phyloP scores from a whole-genome alignment of 1,139 yeast species.

The Candida sp. region DNA sequence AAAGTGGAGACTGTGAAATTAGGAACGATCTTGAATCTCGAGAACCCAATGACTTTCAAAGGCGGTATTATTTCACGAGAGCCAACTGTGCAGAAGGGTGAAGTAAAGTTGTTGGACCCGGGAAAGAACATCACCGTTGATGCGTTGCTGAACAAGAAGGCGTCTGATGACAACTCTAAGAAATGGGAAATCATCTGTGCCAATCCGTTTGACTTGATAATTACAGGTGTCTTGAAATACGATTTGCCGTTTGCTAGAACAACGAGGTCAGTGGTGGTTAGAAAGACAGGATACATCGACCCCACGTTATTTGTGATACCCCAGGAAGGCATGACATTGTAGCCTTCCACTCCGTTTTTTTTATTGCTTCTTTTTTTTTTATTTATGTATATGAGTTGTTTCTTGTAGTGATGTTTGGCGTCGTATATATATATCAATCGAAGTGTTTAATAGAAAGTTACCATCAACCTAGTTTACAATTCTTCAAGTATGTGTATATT shows the following conservation, averaged over 20 bases:
- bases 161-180: conserved; percentile 45
- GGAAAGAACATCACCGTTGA: conserved; percentile 61
- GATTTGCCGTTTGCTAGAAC: conserved; percentile 67
- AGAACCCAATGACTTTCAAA: conserved; percentile 72
- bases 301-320: conserved; percentile 36
- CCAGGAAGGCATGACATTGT: background rate
- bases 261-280: conserved; percentile 62
- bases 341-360: background rate
- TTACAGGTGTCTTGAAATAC: conserved; percentile 84
- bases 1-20: conserved; percentile 70
- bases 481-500: background rate
- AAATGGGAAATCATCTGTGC: conserved; percentile 80
- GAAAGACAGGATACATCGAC: conserved; percentile 61
- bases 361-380: background rate
- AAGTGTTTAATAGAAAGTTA: conserved; percentile 3
- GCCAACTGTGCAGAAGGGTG: conserved; percentile 61
- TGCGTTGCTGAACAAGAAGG: conserved; percentile 11
- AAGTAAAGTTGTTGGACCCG: conserved; percentile 74
- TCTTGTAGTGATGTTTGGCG: background rate
- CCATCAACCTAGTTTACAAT: background rate
- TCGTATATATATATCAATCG: background rate
- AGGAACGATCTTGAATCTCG: conserved; percentile 71
- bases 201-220: conserved; percentile 85
- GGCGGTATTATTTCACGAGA: conserved; percentile 80
- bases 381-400: background rate